Conservation (phyloP, 257 asterid species). For the Ballota nigra region DNA sequence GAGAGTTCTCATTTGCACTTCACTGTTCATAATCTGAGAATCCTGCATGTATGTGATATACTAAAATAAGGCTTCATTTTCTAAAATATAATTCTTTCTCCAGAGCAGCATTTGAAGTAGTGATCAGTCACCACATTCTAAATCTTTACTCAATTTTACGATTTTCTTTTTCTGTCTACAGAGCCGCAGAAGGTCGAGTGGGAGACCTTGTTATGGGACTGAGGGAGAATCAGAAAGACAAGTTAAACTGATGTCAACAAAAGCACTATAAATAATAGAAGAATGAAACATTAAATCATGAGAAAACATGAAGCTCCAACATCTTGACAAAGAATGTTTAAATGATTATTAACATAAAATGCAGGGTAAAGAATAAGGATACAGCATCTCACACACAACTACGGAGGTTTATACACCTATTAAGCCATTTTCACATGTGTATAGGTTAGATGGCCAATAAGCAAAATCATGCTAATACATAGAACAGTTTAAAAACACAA, state of each 20-base stretch:
- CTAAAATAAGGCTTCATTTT: neutral
- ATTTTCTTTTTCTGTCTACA: neutral
- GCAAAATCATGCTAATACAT: neutral
- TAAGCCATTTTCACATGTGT: conserved; percentile 1
- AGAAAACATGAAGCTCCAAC: neutral
- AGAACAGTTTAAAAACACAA: neutral
- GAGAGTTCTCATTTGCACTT: neutral
- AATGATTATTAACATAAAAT: neutral
- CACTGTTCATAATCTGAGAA: neutral
- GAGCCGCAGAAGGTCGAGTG: neutral
- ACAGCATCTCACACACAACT: neutral
- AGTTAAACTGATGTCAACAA: neutral
- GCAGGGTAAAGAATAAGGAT: neutral
- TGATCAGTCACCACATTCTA: neutral
- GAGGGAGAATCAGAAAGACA: neutral
- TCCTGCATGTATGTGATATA: neutral
- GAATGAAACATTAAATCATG: neutral
- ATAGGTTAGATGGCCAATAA: neutral
- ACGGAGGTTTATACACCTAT: neutral
- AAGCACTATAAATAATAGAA: neutral
- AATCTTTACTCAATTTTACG: neutral
- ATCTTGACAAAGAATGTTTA: conserved; percentile 4
- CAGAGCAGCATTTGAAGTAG: neutral
- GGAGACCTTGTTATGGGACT: neutral
- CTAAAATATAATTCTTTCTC: neutral